Conservation (phyloP, 768 basidiomycete species). For the Suillus americanus region DNA sequence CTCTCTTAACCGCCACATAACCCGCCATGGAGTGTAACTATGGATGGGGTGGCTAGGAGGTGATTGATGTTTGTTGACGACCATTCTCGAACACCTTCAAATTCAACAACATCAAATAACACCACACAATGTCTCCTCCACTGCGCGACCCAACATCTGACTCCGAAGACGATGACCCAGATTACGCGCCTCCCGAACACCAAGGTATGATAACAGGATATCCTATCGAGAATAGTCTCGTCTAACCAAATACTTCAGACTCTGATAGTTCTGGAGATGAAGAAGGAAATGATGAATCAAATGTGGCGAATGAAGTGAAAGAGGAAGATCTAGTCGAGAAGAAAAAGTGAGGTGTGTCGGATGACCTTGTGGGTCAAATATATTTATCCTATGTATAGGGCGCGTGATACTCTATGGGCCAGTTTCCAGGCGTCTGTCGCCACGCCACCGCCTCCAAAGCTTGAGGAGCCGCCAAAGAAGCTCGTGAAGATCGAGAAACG, state of each 20-base stretch:
- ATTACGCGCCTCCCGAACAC: slow-evolving; percentile 61
- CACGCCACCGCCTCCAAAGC: slow-evolving; percentile 23
- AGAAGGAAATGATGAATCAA: slow-evolving; percentile 33
- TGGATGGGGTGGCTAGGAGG: too few relatives aligned
- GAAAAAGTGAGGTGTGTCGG: slow-evolving; percentile 41
- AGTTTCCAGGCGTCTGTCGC: slow-evolving; percentile 66
- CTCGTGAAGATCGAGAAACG: slow-evolving; percentile 68
- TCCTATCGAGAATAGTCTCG: background rate
- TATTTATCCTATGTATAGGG: slow-evolving; percentile 35
- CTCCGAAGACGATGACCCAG: slow-evolving; percentile 63
- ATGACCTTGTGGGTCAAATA: slow-evolving; percentile 6
- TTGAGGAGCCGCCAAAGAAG: slow-evolving; percentile 29
- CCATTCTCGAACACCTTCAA: slow-evolving; percentile 18
- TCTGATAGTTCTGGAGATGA: slow-evolving; percentile 42
- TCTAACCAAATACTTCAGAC: slow-evolving; percentile 23
- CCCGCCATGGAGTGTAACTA: background rate
- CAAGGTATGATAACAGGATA: slow-evolving; percentile 28
- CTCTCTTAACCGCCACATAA: background rate
- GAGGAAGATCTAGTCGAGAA: slow-evolving; percentile 39
- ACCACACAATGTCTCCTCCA: slow-evolving; percentile 16
- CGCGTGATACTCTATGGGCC: slow-evolving; percentile 64
- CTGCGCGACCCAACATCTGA: slow-evolving; percentile 42
- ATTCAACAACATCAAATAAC: slow-evolving; percentile 30
- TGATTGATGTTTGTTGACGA: background rate
- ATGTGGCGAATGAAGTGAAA: slow-evolving; percentile 20